A percentile compares a stretch with the other conserved stretches of the same genome.
Evolutionary conservation across 495 filamentous ascomycete genomes (phyloP).

Genomic region (Clohesyomyces aquaticus): DNA sequence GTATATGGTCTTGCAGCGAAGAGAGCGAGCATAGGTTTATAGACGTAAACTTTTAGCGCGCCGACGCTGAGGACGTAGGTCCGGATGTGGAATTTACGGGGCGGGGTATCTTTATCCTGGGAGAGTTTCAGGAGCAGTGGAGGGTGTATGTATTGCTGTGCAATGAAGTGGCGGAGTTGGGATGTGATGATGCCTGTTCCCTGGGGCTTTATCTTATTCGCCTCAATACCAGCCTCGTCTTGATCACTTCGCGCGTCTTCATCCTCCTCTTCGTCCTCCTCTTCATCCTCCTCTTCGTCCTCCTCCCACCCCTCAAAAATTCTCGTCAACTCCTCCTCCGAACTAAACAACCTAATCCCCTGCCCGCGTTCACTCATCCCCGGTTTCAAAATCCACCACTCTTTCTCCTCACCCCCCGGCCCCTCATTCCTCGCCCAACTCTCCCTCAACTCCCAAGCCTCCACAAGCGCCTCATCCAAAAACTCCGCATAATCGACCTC

Average conservation of each 20-base stretch:
- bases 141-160: constrained; percentile 91
- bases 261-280: constrained; percentile 68
- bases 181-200: constrained; percentile 73
- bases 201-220: constrained; percentile 38
- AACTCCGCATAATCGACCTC: constrained; percentile 98
- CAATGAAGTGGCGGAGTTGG: constrained; percentile 93
- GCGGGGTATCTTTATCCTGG: constrained; percentile 40
- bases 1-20: constrained; percentile 76
- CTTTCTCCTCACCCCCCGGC: constrained; percentile 55
- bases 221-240: constrained; percentile 24
- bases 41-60: constrained; percentile 80
- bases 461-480: constrained; percentile 86
- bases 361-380: constrained; percentile 96
- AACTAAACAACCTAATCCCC: constrained; percentile 86
- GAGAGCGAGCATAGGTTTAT: constrained; percentile 85
- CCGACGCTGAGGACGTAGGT: constrained; percentile 85
- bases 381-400: constrained; percentile 99
- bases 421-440: constrained; percentile 68
- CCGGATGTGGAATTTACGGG: constrained; percentile 91
- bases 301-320: constrained; percentile 90
- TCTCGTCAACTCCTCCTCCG: constrained; percentile 72
- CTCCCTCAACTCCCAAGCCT: constrained; percentile 83
- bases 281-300: constrained; percentile 55
- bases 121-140: constrained; percentile 61
- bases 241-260: constrained; percentile 41